phyloP scores from a whole-genome alignment of 1,139 yeast genomes.

The Sugiyamaella grinbergsii region DNA sequence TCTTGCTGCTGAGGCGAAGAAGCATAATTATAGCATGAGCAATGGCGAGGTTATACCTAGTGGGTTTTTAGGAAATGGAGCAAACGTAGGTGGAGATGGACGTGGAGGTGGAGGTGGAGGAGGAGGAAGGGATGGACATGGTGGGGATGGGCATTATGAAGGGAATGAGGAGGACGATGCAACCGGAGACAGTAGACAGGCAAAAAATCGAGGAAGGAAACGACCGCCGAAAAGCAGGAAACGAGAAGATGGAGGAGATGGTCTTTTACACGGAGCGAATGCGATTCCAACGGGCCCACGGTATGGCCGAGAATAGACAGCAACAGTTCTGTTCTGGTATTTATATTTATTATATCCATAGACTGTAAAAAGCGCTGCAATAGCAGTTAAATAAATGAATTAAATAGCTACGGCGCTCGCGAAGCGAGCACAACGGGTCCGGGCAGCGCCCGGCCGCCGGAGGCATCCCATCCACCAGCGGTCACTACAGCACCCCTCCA shows the following conservation, averaged over 20 bases:
- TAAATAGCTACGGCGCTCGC: neutral
- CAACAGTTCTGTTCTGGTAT: neutral
- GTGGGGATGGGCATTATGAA: neutral
- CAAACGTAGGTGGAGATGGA: neutral
- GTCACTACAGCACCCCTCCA: slow-evolving; percentile 38
- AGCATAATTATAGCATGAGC: slow-evolving; percentile 36
- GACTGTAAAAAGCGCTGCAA: neutral
- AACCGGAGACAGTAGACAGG: neutral
- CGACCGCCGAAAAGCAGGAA: slow-evolving; percentile 5
- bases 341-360: neutral
- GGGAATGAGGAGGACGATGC: neutral
- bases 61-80: slow-evolving; percentile 4
- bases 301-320: neutral
- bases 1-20: slow-evolving; percentile 67
- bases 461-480: neutral
- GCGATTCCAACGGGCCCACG: slow-evolving; percentile 17
- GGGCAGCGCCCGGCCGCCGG: no score
- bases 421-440: no score
- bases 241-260: slow-evolving; percentile 1
- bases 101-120: neutral
- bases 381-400: slow-evolving; percentile 1
- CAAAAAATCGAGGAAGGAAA: slow-evolving; percentile 9
- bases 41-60: slow-evolving; percentile 6
- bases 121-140: neutral
- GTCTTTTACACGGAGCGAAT: slow-evolving; percentile 7